Conservation (phyloP, 805 yeast species). For the Phaffomyces thermotolerans region DNA sequence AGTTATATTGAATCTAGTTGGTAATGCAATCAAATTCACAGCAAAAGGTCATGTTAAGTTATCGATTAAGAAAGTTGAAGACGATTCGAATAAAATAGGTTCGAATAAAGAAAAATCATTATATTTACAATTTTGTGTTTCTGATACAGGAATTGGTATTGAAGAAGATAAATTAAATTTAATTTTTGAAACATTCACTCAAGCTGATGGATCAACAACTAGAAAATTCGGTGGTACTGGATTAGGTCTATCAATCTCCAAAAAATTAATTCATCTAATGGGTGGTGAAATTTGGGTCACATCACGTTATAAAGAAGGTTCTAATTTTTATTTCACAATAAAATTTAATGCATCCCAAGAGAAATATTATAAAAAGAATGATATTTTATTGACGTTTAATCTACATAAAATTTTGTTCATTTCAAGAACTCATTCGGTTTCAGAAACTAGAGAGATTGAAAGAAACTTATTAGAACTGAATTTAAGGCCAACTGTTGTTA, state of each 20-base stretch:
- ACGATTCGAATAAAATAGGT: conserved; percentile 14
- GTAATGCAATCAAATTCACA: conserved; percentile 86
- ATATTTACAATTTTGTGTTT: conserved; percentile 72
- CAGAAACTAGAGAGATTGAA: conserved; percentile 44
- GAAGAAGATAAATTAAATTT: conserved; percentile 77
- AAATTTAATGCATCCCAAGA: conserved; percentile 65
- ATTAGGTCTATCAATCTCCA: conserved; percentile 79
- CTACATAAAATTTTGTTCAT: conserved; percentile 65
- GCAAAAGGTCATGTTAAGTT: conserved; percentile 76
- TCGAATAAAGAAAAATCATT: conserved; percentile 27
- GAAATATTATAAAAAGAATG: conserved; percentile 56
- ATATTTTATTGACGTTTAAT: conserved; percentile 64
- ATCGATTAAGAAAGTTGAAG: conserved; percentile 52
- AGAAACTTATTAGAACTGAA: conserved; percentile 47
- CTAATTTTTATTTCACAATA: conserved; percentile 76
- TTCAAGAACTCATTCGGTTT: conserved; percentile 51
- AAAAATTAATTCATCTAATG: conserved; percentile 81
- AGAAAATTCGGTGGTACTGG: conserved; percentile 94
- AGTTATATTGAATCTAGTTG: conserved; percentile 78
- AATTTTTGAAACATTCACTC: conserved; percentile 85
- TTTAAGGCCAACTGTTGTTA: conserved; percentile 54
- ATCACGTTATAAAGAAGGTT: conserved; percentile 72
- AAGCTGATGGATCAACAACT: conserved; percentile 91
- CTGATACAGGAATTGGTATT: conserved; percentile 89
- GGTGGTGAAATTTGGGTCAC: conserved; percentile 93